phyloP scores from a whole-genome alignment of 805 yeast species.

The Millerozyma acaciae region DNA sequence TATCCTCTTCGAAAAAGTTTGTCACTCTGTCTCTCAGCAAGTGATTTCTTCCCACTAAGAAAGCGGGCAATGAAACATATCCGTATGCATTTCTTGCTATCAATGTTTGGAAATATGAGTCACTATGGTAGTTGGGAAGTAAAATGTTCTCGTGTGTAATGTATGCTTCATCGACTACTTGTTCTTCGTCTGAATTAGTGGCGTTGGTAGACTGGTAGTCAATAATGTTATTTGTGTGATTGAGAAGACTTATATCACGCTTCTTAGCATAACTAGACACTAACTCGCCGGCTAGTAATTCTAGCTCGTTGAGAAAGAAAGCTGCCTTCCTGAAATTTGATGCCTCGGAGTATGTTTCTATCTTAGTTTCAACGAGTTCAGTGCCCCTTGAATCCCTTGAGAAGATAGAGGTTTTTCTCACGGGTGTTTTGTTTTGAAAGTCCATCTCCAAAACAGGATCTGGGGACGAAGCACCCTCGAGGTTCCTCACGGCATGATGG shows the following conservation, averaged over 20 bases:
- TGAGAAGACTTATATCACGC: no score
- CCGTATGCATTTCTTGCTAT: slow-evolving; percentile 35
- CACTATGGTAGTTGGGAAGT: slow-evolving; percentile 33
- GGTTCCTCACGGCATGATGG: slow-evolving; percentile 29
- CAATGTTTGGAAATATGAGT: slow-evolving; percentile 33
- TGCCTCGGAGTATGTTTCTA: slow-evolving; percentile 3
- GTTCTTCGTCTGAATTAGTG: slow-evolving; percentile 15
- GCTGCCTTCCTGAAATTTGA: no score
- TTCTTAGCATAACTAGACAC: no score
- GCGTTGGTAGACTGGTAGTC: no score
- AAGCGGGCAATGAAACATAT: slow-evolving; percentile 30
- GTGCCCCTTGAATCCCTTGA: slow-evolving; percentile 1
- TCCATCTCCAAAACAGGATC: slow-evolving; percentile 8
- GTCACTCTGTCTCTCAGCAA: slow-evolving; percentile 15
- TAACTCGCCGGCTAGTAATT: no score
- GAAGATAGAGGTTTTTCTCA: slow-evolving; percentile 12
- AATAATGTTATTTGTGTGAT: no score
- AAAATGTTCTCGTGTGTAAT: slow-evolving; percentile 33
- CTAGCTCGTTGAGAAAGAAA: background rate
- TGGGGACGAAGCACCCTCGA: slow-evolving; percentile 22
- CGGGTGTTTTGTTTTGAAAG: slow-evolving; percentile 11
- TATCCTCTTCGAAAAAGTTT: slow-evolving; percentile 10
- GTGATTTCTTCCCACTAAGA: slow-evolving; percentile 30
- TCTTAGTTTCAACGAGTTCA: slow-evolving; percentile 8
- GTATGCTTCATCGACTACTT: slow-evolving; percentile 21